Conservation (phyloP, 176 grass and related monocot genomes). For the Triticum monococcum region DNA sequence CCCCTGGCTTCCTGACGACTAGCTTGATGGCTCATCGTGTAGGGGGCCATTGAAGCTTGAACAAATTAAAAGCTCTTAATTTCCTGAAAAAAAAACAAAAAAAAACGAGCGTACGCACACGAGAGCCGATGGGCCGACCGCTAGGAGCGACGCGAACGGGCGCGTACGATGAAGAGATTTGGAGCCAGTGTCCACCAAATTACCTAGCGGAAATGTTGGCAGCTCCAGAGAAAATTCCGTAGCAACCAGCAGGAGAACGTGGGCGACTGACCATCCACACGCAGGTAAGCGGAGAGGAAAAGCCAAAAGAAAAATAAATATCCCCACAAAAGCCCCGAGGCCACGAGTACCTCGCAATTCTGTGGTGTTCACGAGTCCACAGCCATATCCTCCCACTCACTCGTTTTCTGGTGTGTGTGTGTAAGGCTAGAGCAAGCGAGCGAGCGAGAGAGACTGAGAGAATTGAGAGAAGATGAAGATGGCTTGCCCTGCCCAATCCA, state of each 20-base stretch:
- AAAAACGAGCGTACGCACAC: no score
- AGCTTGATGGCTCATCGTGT: no score
- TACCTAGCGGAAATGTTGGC: no score
- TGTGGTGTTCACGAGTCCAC: not conserved
- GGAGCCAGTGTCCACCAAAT: no score
- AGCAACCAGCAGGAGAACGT: not conserved
- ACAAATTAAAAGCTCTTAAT: no score
- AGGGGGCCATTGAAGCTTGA: no score
- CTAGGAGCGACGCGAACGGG: no score
- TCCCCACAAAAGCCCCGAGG: not conserved
- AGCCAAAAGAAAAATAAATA: not conserved
- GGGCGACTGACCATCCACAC: constrained; percentile 17
- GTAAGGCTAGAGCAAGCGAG: not conserved
- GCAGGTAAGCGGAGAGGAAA: not conserved
- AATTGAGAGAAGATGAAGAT: constrained; percentile 22
- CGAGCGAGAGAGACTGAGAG: not conserved
- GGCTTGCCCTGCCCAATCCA: constrained; percentile 70
- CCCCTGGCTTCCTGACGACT: no score
- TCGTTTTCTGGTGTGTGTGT: not conserved
- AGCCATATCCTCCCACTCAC: not conserved
- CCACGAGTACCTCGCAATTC: not conserved
- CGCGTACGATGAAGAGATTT: no score
- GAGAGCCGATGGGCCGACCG: no score
- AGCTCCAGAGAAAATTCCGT: not conserved
- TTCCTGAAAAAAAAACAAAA: no score